phyloP scores from a whole-genome alignment of 1,139 yeast genomes.

The Yamadazyma oceani region DNA sequence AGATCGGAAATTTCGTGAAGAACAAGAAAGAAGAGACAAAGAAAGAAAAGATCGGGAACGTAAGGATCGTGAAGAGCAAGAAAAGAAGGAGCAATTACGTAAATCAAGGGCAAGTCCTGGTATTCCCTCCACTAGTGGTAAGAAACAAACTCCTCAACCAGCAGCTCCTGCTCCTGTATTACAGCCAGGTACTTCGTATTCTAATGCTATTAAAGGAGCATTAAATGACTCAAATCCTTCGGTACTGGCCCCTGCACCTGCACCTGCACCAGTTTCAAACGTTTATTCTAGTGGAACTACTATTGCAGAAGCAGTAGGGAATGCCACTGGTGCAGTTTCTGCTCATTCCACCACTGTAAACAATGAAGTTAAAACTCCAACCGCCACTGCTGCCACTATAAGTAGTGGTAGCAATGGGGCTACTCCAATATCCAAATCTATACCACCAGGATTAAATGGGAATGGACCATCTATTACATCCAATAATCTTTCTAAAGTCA shows the following conservation, averaged over 20 bases:
- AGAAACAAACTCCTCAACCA: conserved; percentile 5
- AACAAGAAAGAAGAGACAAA: conserved; percentile 9
- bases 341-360: too few relatives aligned
- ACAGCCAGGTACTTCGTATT: conserved; percentile 20
- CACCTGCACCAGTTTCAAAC: conserved; percentile 13
- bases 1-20: conserved; percentile 5
- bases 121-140: not conserved
- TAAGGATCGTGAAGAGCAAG: conserved; percentile 11
- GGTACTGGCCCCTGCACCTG: conserved; percentile 17
- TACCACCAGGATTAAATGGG: conserved; percentile 27
- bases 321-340: conserved; percentile 12
- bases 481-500: conserved; percentile 14
- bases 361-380: conserved; percentile 6
- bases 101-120: conserved; percentile 5
- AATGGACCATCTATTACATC: conserved; percentile 1
- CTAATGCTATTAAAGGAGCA: conserved; percentile 22
- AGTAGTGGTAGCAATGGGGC: conserved; percentile 12
- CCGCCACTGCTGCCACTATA: conserved; percentile 19
- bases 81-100: conserved; percentile 6
- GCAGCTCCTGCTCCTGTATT: conserved; percentile 21
- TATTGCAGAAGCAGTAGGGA: conserved; percentile 18
- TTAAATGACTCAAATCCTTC: conserved; percentile 5
- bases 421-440: conserved; percentile 14
- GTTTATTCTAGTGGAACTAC: conserved; percentile 16
- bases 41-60: conserved; percentile 16